Evolutionary conservation across 169 alveolate species (phyloP).

Genomic region (Plasmodium vivax): DNA sequence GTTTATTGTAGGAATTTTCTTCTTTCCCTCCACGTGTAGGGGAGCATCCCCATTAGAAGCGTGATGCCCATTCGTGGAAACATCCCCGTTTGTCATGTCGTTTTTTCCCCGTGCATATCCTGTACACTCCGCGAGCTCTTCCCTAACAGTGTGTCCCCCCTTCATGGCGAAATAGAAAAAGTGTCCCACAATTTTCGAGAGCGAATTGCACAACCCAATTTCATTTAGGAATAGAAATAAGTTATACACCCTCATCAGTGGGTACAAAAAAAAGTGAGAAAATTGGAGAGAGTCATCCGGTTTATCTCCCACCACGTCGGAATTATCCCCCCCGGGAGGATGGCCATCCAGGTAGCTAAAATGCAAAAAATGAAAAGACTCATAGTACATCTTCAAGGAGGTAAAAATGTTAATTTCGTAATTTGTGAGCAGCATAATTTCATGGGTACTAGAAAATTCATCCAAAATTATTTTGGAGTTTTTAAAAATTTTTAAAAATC

Average conservation of each 20-base stretch:
- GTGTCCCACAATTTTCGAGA: slow-evolving; percentile 11
- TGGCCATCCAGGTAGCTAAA: slow-evolving; percentile 20
- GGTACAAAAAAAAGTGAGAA: slow-evolving; percentile 61
- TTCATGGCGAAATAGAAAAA: slow-evolving; percentile 60
- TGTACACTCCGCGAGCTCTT: background rate
- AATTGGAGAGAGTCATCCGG: slow-evolving; percentile 13
- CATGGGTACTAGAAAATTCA: slow-evolving; percentile 40
- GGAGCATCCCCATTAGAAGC: background rate
- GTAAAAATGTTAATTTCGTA: slow-evolving; percentile 73
- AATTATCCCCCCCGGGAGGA: background rate
- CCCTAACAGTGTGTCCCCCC: background rate
- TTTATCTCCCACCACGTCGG: background rate
- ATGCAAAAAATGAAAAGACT: slow-evolving; percentile 56
- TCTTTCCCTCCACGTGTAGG: background rate
- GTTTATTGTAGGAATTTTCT: background rate
- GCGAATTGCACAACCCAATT: slow-evolving; percentile 54
- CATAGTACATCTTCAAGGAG: slow-evolving; percentile 55
- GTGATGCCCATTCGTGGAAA: background rate
- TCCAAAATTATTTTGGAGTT: slow-evolving; percentile 64
- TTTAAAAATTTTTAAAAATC: slow-evolving; percentile 38
- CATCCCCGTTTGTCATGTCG: background rate
- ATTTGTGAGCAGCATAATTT: slow-evolving; percentile 48
- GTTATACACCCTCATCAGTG: slow-evolving; percentile 50
- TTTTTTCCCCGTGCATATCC: background rate
- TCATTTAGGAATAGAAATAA: slow-evolving; percentile 44